Base-by-base conservation (phyloP, 2,329 filamentous ascomycete genomes). In the Fusarium phyllophilum region DNA sequence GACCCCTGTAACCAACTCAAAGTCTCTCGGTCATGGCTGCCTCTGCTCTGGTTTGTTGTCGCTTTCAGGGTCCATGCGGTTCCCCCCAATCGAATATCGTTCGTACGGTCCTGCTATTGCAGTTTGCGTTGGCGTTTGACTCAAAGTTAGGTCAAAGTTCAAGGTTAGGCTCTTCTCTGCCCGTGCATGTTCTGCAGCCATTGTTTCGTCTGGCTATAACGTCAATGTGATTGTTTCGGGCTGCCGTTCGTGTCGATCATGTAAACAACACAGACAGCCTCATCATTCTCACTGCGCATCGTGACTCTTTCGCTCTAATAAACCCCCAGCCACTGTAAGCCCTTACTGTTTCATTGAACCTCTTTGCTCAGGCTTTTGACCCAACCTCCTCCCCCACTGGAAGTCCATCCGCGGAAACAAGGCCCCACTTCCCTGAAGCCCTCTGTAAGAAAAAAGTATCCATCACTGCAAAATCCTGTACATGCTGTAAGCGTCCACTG, bases 351-450 rank as follows among this genome's bases (percentile, higher is more conserved):
- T 48, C 51, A 64, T 69, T 58, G 24, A 54, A 26, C 20, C 39
- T 48, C 29, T 48, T n/a, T 48, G 38, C 48, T 55, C 12, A 33
- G 48, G 22, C 11, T 38, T 22, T 49, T 24, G 55, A 36, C 26
- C 39, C 55, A 54, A 54, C 58, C 65, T 46, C 67, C 33, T 42
- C 60, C 45, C 22, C 63, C 55, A 73, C 66, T 59, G 48, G 34
- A 31, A 45, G 33, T 34, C 64, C 64, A 36, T 31, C 52, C 41
- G 48, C 29, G 36, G 39, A 33, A 44, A 17, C 14, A 38, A 17
- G 55, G 52, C 57, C 71, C 70, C 70, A 73, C 71, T 57, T 67
- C 26, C 62, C 48, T 45, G 57, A 74, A 62, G 66, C 38, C 36
- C 41, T 56, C 60, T 70, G 60, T 52, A 61, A 26, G 51, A 8